Percentiles rank a stretch among this genome's conserved stretches.
phyloP scores from a whole-genome alignment of 306 rosid genomes.

The Begonia peltatifolia region DNA sequence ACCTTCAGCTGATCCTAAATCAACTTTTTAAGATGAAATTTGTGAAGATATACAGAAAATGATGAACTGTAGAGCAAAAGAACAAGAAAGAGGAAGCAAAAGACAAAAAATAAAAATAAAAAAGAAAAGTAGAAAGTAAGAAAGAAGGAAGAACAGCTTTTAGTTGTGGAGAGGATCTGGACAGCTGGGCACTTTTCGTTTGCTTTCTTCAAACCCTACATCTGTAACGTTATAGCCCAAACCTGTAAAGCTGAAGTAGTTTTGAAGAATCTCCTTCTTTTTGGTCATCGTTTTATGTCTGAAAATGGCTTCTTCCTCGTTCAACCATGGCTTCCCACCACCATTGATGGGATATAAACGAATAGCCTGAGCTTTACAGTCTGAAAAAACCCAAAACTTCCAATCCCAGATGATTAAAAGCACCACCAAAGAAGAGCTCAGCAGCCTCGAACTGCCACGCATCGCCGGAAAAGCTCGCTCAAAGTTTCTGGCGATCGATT shows the following conservation, averaged over 20 bases:
- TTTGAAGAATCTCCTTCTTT: conserved; percentile 33
- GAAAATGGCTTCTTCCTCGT: not conserved
- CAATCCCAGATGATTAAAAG: not conserved
- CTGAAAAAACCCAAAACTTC: no score
- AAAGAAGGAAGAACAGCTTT: conserved; percentile 19
- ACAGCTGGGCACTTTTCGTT: conserved; percentile 83
- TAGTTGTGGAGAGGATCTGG: conserved; percentile 99
- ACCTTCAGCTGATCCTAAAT: no score
- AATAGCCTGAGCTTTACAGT: no score
- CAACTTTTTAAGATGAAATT: no score
- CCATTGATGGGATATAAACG: not conserved
- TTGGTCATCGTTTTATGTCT: no score
- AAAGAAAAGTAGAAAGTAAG: not conserved
- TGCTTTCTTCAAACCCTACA: conserved; percentile 35
- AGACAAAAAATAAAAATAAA: not conserved
- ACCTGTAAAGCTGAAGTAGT: conserved; percentile 36
- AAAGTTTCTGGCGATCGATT: no score
- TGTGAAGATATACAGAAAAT: no score
- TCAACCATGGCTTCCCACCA: conserved; percentile 7
- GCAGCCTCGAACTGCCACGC: no score
- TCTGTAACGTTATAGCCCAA: conserved; percentile 17
- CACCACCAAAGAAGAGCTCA: no score
- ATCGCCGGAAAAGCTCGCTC: no score
- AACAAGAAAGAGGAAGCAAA: conserved; percentile 7
- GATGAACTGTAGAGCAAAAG: not conserved